Conservation (phyloP, 1,139 yeast species). For the Kodamaea plutei region DNA sequence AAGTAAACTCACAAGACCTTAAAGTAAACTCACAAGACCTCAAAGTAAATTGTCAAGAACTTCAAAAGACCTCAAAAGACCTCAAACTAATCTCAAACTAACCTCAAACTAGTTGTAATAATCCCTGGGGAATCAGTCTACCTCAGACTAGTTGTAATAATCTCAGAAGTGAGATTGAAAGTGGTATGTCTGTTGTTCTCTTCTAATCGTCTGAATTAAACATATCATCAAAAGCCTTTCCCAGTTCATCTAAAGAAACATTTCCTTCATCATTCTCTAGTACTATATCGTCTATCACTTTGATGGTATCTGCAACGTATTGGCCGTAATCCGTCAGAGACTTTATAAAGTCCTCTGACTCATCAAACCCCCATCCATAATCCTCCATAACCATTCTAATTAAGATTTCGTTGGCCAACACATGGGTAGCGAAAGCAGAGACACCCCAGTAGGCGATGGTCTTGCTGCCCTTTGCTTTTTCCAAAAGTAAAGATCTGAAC, state of each 20-base stretch:
- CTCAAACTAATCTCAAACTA: no score
- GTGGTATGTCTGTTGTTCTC: no score
- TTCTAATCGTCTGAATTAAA: no score
- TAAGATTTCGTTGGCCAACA: conserved; percentile 62
- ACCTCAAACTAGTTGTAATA: no score
- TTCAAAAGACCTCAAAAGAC: no score
- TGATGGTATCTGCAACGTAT: conserved; percentile 39
- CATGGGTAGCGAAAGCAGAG: conserved; percentile 51
- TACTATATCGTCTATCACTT: conserved; percentile 31
- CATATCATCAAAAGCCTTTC: no score
- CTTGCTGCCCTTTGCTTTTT: conserved; percentile 26
- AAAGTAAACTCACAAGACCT: no score
- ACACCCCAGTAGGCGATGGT: conserved; percentile 60
- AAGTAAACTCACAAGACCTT: no score
- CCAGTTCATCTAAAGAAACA: conserved; percentile 7
- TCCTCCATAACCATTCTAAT: conserved; percentile 50
- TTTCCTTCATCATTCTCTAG: conserved; percentile 9
- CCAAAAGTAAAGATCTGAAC: conserved; percentile 24
- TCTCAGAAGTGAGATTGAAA: no score
- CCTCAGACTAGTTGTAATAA: no score
- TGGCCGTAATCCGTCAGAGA: conserved; percentile 56
- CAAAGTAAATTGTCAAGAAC: no score
- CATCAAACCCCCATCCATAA: conserved; percentile 24
- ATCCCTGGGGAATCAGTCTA: no score
- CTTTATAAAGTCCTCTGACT: conserved; percentile 44